Evolutionary conservation across 805 yeast genomes (phyloP), one percentile per base, ranked within the genome.

Genomic region (Cyberlindnera suaveolens): DNA sequence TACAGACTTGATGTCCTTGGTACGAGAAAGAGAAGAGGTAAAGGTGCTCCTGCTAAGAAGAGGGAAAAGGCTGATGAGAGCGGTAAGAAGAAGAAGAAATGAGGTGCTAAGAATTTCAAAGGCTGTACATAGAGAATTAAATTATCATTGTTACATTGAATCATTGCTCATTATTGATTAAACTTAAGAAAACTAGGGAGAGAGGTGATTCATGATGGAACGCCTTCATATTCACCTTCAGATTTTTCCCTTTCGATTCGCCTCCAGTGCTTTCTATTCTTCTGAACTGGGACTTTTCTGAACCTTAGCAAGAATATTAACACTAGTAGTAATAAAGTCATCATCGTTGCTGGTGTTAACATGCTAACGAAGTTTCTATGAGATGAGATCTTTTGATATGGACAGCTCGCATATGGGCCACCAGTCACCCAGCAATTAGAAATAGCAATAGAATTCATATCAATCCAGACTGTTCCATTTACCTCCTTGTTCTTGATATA

Each of bases 371-470:
- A 81, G 40, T 75, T 76, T 40, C 78, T 68, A 29, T 67, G 66
- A 5, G 81, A 68, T 9, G 78, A 70, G 1, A 73, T 71, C 37
- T 67, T 67, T 44, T 75, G 77, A 58, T 89, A 89, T 0, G 97
- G 96, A 58, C 98, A 90, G 29, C 65, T 57, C 0, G 91, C 82
- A 47, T 76, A 70, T 0, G 87, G 77, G 0, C 96, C 96, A 1
- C 96, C 96, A 11, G 75, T 62, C 5, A 89, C 89, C 90, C 93
- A 91, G 57, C 98, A 90, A 42, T 78, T 75, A 3, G 72, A 64
- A 17, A 80, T 78, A 1, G 86, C 75, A 18, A 91, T 71, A 15
- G 90, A 86, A 58, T 91, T 90, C 49, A 88, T 52, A 62, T 87
- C 88, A 4, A 88, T 75, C 97, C 97, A 90, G 0, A 78, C 66